These are phyloP conservation scores for Canavalia gladiata DNA, from an alignment of 306 rosid species.

Conservation along the genomic window DNA sequence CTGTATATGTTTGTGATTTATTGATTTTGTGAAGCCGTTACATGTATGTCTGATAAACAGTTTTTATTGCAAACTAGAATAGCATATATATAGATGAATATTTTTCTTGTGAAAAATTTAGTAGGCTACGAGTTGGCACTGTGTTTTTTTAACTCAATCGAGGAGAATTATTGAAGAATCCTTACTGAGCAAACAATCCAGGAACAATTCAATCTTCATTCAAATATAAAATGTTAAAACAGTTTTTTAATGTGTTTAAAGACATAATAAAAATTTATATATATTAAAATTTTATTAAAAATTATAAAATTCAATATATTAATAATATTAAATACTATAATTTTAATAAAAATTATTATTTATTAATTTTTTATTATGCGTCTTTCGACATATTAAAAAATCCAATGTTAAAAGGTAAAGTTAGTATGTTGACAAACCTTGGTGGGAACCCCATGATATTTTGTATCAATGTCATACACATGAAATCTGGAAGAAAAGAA, in stretches of 20 bases:
- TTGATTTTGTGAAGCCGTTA: no score
- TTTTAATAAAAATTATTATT: no score
- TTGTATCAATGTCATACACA: slow-evolving; percentile 84
- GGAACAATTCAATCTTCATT: background rate
- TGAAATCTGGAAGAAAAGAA: slow-evolving; percentile 62
- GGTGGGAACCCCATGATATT: slow-evolving; percentile 63
- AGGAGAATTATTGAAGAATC: slow-evolving; percentile 5
- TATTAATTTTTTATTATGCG: no score
- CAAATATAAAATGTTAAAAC: background rate
- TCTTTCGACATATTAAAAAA: no score
- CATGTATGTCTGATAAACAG: no score
- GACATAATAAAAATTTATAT: no score
- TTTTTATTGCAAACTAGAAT: no score
- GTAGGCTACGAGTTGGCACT: slow-evolving; percentile 16
- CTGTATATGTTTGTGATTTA: no score
- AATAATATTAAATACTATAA: no score
- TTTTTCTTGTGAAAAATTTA: background rate
- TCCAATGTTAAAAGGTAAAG: background rate
- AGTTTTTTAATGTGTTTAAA: no score
- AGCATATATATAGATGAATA: background rate
- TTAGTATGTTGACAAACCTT: slow-evolving; percentile 61
- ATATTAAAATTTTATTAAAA: no score
- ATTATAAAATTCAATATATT: no score
- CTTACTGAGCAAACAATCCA: background rate
- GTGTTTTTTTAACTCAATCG: background rate